Evolutionary conservation across 169 alveolate species (phyloP).

Genomic region (Plasmodium relictum): DNA sequence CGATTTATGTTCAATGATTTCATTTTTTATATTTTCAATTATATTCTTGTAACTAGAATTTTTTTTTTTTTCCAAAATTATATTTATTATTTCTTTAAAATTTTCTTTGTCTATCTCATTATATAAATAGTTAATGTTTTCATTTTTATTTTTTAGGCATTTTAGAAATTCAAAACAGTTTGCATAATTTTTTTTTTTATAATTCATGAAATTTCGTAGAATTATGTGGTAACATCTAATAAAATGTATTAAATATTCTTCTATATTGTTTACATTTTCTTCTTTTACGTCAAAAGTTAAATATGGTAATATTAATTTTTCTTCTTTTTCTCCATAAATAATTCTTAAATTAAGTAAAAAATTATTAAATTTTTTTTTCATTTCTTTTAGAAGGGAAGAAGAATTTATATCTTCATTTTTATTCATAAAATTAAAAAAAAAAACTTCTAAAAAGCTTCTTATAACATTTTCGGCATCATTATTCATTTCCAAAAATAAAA

Average conservation of each 20-base stretch:
- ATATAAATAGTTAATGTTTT: slow-evolving; percentile 41
- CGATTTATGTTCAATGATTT: slow-evolving; percentile 32
- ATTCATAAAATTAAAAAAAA: slow-evolving; percentile 71
- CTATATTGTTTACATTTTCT: slow-evolving; percentile 36
- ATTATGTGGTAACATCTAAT: slow-evolving; percentile 67
- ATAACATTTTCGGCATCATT: slow-evolving; percentile 74
- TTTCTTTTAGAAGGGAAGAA: slow-evolving; percentile 55
- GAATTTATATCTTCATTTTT: slow-evolving; percentile 68
- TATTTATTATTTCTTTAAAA: slow-evolving; percentile 38
- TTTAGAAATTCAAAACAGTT: slow-evolving; percentile 44
- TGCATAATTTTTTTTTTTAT: slow-evolving; percentile 47
- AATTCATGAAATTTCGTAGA: slow-evolving; percentile 56
- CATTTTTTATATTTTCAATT: slow-evolving; percentile 61
- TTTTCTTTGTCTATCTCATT: slow-evolving; percentile 64
- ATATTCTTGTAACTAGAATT: slow-evolving; percentile 70
- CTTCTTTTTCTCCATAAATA: slow-evolving; percentile 57
- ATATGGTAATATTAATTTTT: slow-evolving; percentile 48
- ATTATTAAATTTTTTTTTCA: slow-evolving; percentile 74
- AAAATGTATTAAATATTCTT: slow-evolving; percentile 69
- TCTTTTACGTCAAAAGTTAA: slow-evolving; percentile 58
- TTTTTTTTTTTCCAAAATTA: slow-evolving; percentile 69
- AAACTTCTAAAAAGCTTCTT: slow-evolving; percentile 57
- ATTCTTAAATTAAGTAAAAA: slow-evolving; percentile 69
- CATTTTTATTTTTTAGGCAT: slow-evolving; percentile 42
- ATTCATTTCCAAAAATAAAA: slow-evolving; percentile 58